Evolutionary conservation across 257 asterid species (phyloP), one percentile per base, ranked within the genome.

Genomic region (Rauvolfia tetraphylla): DNA sequence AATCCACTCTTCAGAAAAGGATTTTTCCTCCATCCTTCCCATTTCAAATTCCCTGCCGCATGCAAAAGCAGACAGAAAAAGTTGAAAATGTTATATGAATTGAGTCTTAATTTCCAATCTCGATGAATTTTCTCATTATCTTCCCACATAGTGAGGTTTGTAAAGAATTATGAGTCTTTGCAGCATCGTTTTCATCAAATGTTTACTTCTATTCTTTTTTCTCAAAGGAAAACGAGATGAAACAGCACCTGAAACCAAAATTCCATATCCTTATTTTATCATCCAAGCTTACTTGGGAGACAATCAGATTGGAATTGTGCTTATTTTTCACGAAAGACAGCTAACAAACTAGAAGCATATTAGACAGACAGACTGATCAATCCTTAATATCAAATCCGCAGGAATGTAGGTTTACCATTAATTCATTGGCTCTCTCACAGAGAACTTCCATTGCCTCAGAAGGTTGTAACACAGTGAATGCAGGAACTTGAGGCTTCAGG

Each of bases 361-460:
- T 17, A 38, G 62, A 20, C 41, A 34, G 23, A 33, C 44, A 54
- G 46, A 22, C 7, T 33, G 51, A 67, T 17, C n/a, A 46, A 20
- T 13, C 61, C 61, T 71, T 44, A 42, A 70, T 17, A 5, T 42
- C 36, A 53, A 51, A 15, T n/a, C 33, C 41, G 20, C 63, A 27
- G 17, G 41, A 72, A 72, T 31, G 27, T 48, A 63, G 49, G 34
- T 72, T 65, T 88, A 93, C 98, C 98, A 34, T 86, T 77, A 86
- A 74, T 77, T 83, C 84, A 56, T 75, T 75, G 70, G 96, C 96
- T 85, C 57, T 89, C 78, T 79, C 89, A 72, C 79, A 80, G 83
- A 93, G 91, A 86, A 81, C 97, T 54, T 86, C 84, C 96, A 91
- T 90, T 73, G 98, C 98, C 87, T 93, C 96, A 77, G 90, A 80